Base-by-base conservation (phyloP, 2,329 filamentous ascomycete genomes). In the Lachnellula subtilissima region DNA sequence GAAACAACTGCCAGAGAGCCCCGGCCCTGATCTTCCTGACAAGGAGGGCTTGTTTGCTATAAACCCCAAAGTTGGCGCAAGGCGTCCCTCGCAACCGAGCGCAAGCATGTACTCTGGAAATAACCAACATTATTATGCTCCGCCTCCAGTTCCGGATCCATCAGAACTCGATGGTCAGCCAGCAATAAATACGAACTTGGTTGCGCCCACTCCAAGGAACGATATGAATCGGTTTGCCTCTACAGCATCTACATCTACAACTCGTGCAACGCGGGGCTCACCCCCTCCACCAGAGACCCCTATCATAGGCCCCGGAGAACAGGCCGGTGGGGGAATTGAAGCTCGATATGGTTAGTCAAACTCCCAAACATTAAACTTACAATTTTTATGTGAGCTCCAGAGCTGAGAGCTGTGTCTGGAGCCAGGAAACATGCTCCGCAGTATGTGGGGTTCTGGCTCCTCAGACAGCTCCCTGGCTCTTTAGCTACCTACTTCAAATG, bases 201-300 rank as follows among this genome's bases (percentile, higher is more conserved):
- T 62, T 35, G 66, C 68, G 9, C 65, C 68, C 22, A 60, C 57
- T 17, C 61, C 67, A n/a, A 47, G 12, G 9, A 74, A 66, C 50
- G 75, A 76, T 32, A 79, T 87, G 61, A 85, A 82, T 66, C 78
- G 84, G 46, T 84, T 85, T 62, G 78, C 81, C 11, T 97, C 93
- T 2, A 96, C 90, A 7, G 91, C 93, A 14, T 97, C 94, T 0
- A 96, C 86, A 12, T 96, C 92, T 2, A 99, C 94, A 0, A 97
- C 93, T 2, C 85, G 89, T 62, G 94, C 94, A 19, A 92, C 89
- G 68, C 83, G 94, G 64, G 94, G 94, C 45, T 97, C 93, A 28
- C 94, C 94, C 5, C 93, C 94, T 4, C 94, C 94, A 1, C 94
- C 94, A 8, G 93, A 97, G 71, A 97, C 94, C 0, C 91, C 94